Evolutionary conservation across 306 rosid species (phyloP), one percentile per base, ranked within the genome.

Genomic region (Coriaria nepalensis): DNA sequence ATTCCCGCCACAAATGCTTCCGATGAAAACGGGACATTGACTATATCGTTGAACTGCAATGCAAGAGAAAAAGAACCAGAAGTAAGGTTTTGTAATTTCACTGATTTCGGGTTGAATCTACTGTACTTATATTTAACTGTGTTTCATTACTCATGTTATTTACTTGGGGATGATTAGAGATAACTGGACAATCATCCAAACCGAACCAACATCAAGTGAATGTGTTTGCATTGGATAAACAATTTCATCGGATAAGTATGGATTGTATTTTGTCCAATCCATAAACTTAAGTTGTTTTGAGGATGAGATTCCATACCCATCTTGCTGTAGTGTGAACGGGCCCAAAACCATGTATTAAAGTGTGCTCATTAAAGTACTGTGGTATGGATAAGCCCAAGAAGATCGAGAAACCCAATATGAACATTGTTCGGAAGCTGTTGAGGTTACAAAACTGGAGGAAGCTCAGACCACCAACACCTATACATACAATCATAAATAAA

Each of bases 391-490:
- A 68, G 32, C 99, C 99, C 53, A 92, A 9, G 82, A 92, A 92
- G 78, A 92, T 58, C 10, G 98, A 86, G 74, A 82, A 78, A 62
- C 94, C 98, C 33, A 92, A 40, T 15, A 92, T 68, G 71, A 92
- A 92, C 72, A 65, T 92, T 41, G 94, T 82, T 61, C 99, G 64
- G 62, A 92, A 92, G 66, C 83, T 82, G 68, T 92, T 92, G 65
- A 92, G 88, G 73, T 92, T 92, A 73, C 99, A 92, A 68, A 92
- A 92, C 58, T 92, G 99, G 62, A 92, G 96, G 58, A 74, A 86
- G 76, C 94, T 79, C 47, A 92, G 87, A 44, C 99, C 99, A 10
- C 86, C 93, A 1, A 90, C 47, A 36, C 99, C 79, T 73, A 60
- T 37, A 52, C 12, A 50, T 12, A 34, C n/a, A n/a, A 7, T 38